Evolutionary conservation across 2,329 filamentous ascomycete species (phyloP).

Genomic region (Myriosclerotinia scirpicola): DNA sequence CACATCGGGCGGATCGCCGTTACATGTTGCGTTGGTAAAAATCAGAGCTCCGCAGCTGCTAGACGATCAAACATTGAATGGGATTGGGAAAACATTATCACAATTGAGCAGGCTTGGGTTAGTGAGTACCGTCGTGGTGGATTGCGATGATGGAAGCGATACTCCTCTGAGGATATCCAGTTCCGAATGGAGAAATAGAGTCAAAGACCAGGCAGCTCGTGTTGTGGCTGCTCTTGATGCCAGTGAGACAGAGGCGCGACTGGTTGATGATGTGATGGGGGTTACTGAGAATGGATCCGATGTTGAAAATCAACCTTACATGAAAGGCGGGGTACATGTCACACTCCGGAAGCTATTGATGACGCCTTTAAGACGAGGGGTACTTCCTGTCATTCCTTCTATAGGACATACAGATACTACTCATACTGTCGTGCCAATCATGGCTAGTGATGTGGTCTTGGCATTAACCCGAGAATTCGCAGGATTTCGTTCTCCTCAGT

Average conservation of each 20-base stretch:
- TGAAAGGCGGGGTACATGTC: conserved; percentile 40
- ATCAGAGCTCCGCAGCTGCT: conserved; percentile 72
- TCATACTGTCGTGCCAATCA: conserved; percentile 49
- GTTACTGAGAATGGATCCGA: conserved; percentile 31
- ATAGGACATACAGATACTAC: conserved; percentile 58
- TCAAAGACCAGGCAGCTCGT: conserved; percentile 66
- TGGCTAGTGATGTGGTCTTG: conserved; percentile 66
- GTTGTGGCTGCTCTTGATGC: conserved; percentile 73
- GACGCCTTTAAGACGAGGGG: conserved; percentile 63
- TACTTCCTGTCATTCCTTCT: conserved; percentile 68
- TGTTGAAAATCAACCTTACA: conserved; percentile 16
- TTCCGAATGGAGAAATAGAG: conserved; percentile 45
- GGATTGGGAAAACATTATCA: conserved; percentile 78
- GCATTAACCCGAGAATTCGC: conserved; percentile 76
- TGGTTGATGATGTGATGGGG: conserved; percentile 57
- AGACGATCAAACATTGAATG: conserved; percentile 66
- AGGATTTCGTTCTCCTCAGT: conserved; percentile 53
- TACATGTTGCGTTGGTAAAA: conserved; percentile 85
- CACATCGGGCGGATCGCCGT: conserved; percentile 37
- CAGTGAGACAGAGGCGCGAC: conserved; percentile 66
- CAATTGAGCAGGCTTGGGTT: conserved; percentile 83
- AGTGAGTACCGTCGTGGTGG: conserved; percentile 77
- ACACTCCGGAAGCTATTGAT: conserved; percentile 57
- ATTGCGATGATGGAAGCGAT: conserved; percentile 54
- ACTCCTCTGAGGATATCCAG: conserved; percentile 28